Base-by-base conservation (phyloP, 306 rosid genomes). In the Urtica urens region DNA sequence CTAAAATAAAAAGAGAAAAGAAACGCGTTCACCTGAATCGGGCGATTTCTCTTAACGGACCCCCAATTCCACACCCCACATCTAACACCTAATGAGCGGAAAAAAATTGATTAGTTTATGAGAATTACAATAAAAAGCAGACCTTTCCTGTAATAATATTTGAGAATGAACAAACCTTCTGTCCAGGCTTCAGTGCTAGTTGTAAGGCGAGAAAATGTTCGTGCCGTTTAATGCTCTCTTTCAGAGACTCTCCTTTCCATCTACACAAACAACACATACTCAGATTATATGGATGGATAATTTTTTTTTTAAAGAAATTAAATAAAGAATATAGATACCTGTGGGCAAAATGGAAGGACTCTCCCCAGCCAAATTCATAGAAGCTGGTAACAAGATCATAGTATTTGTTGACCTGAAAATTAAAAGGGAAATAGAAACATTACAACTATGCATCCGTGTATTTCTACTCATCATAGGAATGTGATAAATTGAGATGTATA, bases 351-450 rank as follows among this genome's bases (percentile, higher is more conserved):
- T 88, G 96, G 72, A 88, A 88, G 24, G 96, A 88, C 63, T 80
- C 94, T 31, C 96, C 96, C 96, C 96, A 88, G 56, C 96, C 96
- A 58, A 78, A 88, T 67, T 88, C 96, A 70, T 88, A 88, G 67
- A 88, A 88, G 79, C 94, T 78, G 45, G 96, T 88, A 24, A 66
- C 87, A 43, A 88, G 83, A 70, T 88, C 96, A 63, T 88, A 88
- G 72, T 88, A 88, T 38, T 83, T 88, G 38, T 88, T 88, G 38
- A 83, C 96, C 96, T 88, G 93, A 70, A 65, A 72, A n/a, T n/a
- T n/a, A n/a, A n/a, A n/a, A n/a, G n/a, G n/a, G n/a, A n/a, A n/a
- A n/a, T n/a, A n/a, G n/a, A n/a, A n/a, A n/a, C n/a, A n/a, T n/a
- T n/a, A n/a, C n/a, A n/a, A n/a, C n/a, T n/a, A n/a, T n/a, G n/a